phyloP scores from a whole-genome alignment of 176 grass and related monocot genomes.

The Hyparrhenia diplandra region DNA sequence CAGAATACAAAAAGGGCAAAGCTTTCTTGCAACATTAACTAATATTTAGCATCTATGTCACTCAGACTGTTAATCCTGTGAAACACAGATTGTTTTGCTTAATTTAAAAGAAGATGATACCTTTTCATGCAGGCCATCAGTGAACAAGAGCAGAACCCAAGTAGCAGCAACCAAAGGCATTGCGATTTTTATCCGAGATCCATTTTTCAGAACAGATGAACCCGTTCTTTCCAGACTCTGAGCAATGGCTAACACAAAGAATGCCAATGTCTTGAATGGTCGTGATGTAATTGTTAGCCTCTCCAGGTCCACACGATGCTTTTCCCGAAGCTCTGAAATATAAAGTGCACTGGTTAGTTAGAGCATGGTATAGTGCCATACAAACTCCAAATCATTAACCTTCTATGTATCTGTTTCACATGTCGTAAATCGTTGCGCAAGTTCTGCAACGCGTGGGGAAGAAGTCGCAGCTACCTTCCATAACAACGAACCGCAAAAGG shows the following conservation, averaged over 20 bases:
- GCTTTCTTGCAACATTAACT: background rate
- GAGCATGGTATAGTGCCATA: background rate
- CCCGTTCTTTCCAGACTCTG: constrained; percentile 51
- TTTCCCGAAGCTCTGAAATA: constrained; percentile 59
- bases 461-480: background rate
- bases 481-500: background rate
- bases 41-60: background rate
- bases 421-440: background rate
- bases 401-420: background rate
- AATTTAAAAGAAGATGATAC: constrained; percentile 28
- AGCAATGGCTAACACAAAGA: constrained; percentile 64
- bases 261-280: constrained; percentile 60
- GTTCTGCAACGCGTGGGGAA: background rate
- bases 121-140: constrained; percentile 66
- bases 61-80: background rate
- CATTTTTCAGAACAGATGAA: constrained; percentile 54
- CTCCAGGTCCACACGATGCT: constrained; percentile 61
- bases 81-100: constrained; percentile 16
- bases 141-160: constrained; percentile 40
- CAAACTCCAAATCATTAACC: background rate
- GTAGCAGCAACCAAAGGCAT: constrained; percentile 34
- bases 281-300: constrained; percentile 60
- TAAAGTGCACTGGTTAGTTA: constrained; percentile 30
- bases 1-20: constrained; percentile 10
- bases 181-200: constrained; percentile 45